phyloP scores from a whole-genome alignment of 257 asterid species.

The Eucommia ulmoides region DNA sequence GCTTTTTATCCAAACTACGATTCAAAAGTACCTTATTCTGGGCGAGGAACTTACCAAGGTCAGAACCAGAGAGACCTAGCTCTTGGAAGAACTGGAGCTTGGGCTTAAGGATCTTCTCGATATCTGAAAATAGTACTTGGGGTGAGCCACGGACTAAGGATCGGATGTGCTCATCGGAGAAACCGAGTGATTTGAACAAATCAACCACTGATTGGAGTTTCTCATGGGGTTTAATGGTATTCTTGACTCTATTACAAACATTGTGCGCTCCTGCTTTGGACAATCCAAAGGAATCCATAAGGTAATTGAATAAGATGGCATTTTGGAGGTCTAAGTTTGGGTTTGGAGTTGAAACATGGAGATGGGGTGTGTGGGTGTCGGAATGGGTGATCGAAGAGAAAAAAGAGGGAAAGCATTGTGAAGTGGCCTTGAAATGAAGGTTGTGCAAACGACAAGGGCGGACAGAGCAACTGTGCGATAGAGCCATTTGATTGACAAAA shows the following conservation, averaged over 20 bases:
- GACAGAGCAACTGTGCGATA: no score
- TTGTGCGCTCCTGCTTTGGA: slow-evolving; percentile 11
- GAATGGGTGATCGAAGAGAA: slow-evolving; percentile 6
- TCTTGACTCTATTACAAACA: background rate
- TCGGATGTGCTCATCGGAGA: slow-evolving; percentile 15
- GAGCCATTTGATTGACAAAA: no score
- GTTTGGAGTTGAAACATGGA: background rate
- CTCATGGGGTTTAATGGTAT: slow-evolving; percentile 9
- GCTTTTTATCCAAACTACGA: slow-evolving; percentile 13
- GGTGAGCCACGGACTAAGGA: slow-evolving; percentile 6
- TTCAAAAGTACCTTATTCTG: slow-evolving; percentile 7
- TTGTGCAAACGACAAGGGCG: background rate
- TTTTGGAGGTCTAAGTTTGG: slow-evolving; percentile 5
- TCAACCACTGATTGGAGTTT: no score
- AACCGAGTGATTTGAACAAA: slow-evolving; percentile 11
- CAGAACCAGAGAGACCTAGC: slow-evolving; percentile 19
- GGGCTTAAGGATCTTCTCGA: slow-evolving; percentile 24
- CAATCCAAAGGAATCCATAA: slow-evolving; percentile 4
- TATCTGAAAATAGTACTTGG: slow-evolving; percentile 10
- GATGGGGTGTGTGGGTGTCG: no score
- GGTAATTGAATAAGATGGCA: no score
- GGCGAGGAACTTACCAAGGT: slow-evolving; percentile 15
- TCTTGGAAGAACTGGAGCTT: slow-evolving; percentile 22
- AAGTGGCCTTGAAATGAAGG: background rate
- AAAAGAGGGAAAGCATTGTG: background rate